Evolutionary conservation across 1,284 basidiomycete genomes (phyloP).

Genomic region (Pyrrhoderma noxium): DNA sequence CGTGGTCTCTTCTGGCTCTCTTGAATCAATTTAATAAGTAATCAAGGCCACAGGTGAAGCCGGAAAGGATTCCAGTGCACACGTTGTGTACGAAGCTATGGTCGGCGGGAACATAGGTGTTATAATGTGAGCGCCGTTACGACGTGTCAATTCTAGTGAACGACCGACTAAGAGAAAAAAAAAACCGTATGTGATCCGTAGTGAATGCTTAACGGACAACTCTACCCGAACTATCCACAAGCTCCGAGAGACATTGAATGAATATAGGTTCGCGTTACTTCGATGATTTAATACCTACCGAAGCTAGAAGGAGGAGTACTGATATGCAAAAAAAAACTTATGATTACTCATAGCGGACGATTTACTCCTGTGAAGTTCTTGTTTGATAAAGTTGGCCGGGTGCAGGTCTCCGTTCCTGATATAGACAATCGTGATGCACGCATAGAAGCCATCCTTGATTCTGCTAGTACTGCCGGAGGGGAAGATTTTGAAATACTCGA

Average conservation of each 20-base stretch:
- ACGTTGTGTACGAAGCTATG: conserved; percentile 66
- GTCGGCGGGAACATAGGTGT: conserved; percentile 63
- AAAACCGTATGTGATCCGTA: too few species aligned
- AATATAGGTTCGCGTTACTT: conserved; percentile 40
- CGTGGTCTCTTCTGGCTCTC: conserved; percentile 14
- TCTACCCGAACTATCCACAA: conserved; percentile 60
- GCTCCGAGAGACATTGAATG: conserved; percentile 53
- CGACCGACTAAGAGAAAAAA: too few species aligned
- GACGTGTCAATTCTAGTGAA: conserved; percentile 16
- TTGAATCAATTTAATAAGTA: background rate
- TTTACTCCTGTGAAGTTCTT: conserved; percentile 70
- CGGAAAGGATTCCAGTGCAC: conserved; percentile 39
- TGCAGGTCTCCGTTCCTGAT: conserved; percentile 45
- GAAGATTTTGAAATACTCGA: conserved; percentile 38
- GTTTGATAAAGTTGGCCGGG: conserved; percentile 63
- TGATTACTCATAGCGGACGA: conserved; percentile 43
- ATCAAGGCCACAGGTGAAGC: conserved; percentile 44
- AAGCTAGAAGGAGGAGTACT: background rate
- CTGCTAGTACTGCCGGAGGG: conserved; percentile 31
- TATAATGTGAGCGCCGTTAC: conserved; percentile 51
- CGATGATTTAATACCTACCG: too few species aligned
- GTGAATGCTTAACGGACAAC: conserved; percentile 76
- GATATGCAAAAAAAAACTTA: background rate
- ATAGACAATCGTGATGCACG: conserved; percentile 13
- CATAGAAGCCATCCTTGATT: conserved; percentile 31